phyloP scores from a whole-genome alignment of 371 early-diverging fungal species.

The Rhizopus stolonifer region DNA sequence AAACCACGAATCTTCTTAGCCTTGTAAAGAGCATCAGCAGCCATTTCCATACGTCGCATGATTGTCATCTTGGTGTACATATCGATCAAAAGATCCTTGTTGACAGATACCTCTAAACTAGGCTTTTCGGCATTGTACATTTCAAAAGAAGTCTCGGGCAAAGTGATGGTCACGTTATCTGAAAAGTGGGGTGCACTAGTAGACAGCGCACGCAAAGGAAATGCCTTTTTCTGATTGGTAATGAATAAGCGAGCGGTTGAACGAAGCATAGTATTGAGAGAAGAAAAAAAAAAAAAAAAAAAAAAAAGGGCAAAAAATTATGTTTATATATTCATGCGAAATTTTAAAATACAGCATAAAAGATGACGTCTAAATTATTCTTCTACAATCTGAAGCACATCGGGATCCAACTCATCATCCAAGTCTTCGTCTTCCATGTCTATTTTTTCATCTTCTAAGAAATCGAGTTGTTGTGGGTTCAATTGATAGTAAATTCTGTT shows the following conservation, averaged over 20 bases:
- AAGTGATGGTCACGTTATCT: slow-evolving; percentile 54
- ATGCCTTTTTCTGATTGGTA: slow-evolving; percentile 24
- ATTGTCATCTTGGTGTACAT: slow-evolving; percentile 88
- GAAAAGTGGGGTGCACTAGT: slow-evolving; percentile 38
- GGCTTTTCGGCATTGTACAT: slow-evolving; percentile 72
- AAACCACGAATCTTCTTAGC: slow-evolving; percentile 97
- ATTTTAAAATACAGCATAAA: too few relatives aligned
- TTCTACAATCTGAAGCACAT: not conserved
- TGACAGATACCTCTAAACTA: slow-evolving; percentile 53
- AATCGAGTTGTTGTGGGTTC: slow-evolving; percentile 24
- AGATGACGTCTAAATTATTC: not conserved
- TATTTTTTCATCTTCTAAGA: slow-evolving; percentile 18
- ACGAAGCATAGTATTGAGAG: slow-evolving; percentile 42
- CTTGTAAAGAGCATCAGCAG: slow-evolving; percentile 95
- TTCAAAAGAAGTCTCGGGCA: slow-evolving; percentile 63
- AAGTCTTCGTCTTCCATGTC: slow-evolving; percentile 8
- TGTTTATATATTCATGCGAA: too few relatives aligned
- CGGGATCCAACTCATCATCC: slow-evolving; percentile 7
- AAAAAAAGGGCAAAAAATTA: not conserved
- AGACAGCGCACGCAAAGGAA: slow-evolving; percentile 51
- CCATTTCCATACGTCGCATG: slow-evolving; percentile 94
- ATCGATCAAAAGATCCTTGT: slow-evolving; percentile 70
- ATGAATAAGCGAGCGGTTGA: slow-evolving; percentile 49
- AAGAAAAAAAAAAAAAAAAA: not conserved
- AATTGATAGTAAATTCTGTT: slow-evolving; percentile 22